phyloP scores from a whole-genome alignment of 176 grass and related monocot genomes.

The Phyllostachys edulis region DNA sequence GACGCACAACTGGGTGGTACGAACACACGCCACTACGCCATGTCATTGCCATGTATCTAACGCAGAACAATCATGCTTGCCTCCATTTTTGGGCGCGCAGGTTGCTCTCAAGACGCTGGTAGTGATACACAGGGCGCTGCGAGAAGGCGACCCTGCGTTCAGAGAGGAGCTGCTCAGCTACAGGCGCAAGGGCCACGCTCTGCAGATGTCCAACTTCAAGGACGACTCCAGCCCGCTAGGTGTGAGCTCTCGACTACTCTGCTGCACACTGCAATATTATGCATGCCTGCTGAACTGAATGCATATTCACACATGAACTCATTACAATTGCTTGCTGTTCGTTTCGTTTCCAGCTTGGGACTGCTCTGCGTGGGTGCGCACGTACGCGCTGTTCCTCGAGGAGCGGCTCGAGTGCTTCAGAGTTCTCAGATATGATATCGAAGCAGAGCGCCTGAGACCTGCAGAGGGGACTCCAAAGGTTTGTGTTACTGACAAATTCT shows the following conservation, averaged over 20 bases:
- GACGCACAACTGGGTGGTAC: slow-evolving; percentile 91
- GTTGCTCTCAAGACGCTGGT: slow-evolving; percentile 89
- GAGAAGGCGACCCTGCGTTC: slow-evolving; percentile 77
- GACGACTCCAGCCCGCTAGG: slow-evolving; percentile 75
- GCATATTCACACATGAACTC: background rate
- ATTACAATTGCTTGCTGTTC: no score
- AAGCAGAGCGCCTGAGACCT: slow-evolving; percentile 57
- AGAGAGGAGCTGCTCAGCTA: slow-evolving; percentile 71
- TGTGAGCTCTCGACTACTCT: background rate
- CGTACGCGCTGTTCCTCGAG: slow-evolving; percentile 90
- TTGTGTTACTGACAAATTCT: background rate
- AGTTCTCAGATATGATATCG: slow-evolving; percentile 76
- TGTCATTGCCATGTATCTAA: background rate
- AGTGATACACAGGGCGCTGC: slow-evolving; percentile 72
- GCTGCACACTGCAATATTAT: background rate
- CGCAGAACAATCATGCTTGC: background rate
- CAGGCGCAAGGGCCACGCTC: slow-evolving; percentile 54
- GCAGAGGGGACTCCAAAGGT: slow-evolving; percentile 49
- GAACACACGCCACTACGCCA: background rate
- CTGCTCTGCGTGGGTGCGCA: slow-evolving; percentile 92
- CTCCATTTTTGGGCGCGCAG: slow-evolving; percentile 25
- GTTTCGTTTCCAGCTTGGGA: slow-evolving; percentile 52
- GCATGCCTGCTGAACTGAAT: background rate
- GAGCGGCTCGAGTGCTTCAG: slow-evolving; percentile 83
- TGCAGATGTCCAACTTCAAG: slow-evolving; percentile 85